Evolutionary conservation across 208 protist genomes (phyloP).

Genomic region (Herpetomonas samuelpessoai): DNA sequence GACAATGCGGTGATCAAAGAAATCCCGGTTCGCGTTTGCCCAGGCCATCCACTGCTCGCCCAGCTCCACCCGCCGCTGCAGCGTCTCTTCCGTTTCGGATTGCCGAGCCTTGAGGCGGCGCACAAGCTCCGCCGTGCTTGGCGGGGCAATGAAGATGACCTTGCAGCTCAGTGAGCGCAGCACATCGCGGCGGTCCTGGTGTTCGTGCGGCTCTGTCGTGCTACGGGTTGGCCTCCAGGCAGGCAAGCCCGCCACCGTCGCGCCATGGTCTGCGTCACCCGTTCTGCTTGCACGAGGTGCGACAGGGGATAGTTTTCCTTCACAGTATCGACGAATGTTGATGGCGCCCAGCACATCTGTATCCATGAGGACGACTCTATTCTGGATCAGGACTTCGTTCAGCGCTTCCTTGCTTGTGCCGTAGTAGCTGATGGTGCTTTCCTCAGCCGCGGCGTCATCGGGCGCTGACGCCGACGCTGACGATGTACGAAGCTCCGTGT

Average conservation of each 20-base stretch:
- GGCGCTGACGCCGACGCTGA: constrained; percentile 1
- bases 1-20: constrained; percentile 69
- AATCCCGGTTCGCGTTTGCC: constrained; percentile 33
- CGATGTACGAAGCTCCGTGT: constrained; percentile 33
- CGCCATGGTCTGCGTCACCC: neutral
- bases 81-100: constrained; percentile 77
- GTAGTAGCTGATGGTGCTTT: constrained; percentile 48
- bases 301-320: constrained; percentile 11
- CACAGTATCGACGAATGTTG: constrained; percentile 54
- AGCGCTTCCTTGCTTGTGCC: constrained; percentile 82
- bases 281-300: neutral
- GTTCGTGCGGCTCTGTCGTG: neutral
- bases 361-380: constrained; percentile 73
- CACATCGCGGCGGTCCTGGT: constrained; percentile 3
- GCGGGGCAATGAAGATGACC: constrained; percentile 77
- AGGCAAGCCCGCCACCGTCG: neutral
- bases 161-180: constrained; percentile 34
- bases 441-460: neutral
- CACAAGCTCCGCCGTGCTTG: constrained; percentile 59
- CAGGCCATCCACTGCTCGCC: constrained; percentile 59
- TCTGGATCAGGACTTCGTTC: constrained; percentile 33
- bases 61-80: constrained; percentile 52
- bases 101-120: constrained; percentile 69
- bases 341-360: constrained; percentile 77
- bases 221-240: neutral